A percentile compares a stretch with the other conserved stretches of the same genome.
Conservation (phyloP, 345 rosid species). For the Reutealis trisperma region DNA sequence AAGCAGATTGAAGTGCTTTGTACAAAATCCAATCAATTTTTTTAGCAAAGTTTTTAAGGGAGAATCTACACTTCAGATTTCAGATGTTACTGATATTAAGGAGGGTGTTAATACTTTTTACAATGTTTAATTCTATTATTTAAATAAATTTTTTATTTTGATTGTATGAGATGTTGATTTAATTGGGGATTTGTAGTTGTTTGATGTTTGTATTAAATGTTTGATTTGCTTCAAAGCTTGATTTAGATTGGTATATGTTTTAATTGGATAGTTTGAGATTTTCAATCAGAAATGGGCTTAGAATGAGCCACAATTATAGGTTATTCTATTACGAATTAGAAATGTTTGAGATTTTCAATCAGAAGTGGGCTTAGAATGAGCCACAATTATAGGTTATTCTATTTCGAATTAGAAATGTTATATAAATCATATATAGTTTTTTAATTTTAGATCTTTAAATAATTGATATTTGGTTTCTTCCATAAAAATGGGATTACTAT, state of each 20-base stretch:
- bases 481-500: too few relatives aligned
- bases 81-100: too few relatives aligned
- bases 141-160: background rate
- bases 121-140: constrained; percentile 54
- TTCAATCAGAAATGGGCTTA: background rate
- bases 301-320: background rate
- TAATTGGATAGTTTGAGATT: background rate
- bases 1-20: too few relatives aligned
- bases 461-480: too few relatives aligned
- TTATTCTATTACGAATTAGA: background rate
- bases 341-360: background rate
- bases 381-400: background rate
- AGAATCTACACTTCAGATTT: too few relatives aligned
- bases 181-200: background rate
- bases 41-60: too few relatives aligned
- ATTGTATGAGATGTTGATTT: background rate
- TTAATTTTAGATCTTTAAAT: too few relatives aligned
- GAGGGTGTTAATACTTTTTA: constrained; percentile 89
- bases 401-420: background rate
- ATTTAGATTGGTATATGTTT: background rate
- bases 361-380: background rate
- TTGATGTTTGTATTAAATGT: background rate
- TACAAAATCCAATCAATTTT: too few relatives aligned
- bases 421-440: too few relatives aligned
- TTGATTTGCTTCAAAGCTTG: background rate